Base-by-base conservation (phyloP, 345 rosid genomes). In the Citropsis articulata region DNA sequence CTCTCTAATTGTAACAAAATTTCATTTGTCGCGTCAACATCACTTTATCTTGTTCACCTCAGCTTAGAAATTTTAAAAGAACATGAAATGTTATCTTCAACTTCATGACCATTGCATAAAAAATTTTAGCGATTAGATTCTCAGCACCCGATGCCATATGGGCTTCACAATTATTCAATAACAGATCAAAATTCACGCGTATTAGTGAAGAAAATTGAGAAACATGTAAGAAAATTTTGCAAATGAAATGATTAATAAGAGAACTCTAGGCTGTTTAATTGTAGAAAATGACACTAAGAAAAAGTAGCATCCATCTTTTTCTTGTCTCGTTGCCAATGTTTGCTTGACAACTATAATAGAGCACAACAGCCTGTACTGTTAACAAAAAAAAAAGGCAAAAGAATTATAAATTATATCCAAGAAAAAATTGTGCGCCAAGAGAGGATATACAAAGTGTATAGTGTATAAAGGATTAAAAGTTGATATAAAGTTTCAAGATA, bases 241-340 rank as follows among this genome's bases (percentile, higher is more conserved):
- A 53, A 53, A 4, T 18, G 57, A 53, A 25, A 69, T 69, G 38
- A 69, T 40, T 24, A 45, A 45, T 45, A 45, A 45, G 50, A 45
- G 18, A 45, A 45, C 18, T 45, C 16, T 45, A 45, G 50, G 50
- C 18, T 13, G 50, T 9, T 45, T 45, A 42, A 53, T 53, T 53
- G 25, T 33, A 60, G 75, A 79, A 79, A 79, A 40, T 72, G 77
- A 48, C 35, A 22, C 18, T 19, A 45, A 19, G 45, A 61, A 75
- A 65, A 75, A 68, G 14, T 27, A 18, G 67, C 45, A 2, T 24
- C 57, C 60, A 13, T 24, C 28, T 25, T 16, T 13, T 69, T 69
- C 9, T 2, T 66, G 16, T 8, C 27, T 27, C 10, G 7, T 38
- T 22, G 25, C n/a, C 16, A 2, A 14, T 73, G 28, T 25, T 13